These are phyloP conservation scores for Aspergillus nidulans DNA, from an alignment of 495 filamentous ascomycete genomes.

Conservation along the genomic window DNA sequence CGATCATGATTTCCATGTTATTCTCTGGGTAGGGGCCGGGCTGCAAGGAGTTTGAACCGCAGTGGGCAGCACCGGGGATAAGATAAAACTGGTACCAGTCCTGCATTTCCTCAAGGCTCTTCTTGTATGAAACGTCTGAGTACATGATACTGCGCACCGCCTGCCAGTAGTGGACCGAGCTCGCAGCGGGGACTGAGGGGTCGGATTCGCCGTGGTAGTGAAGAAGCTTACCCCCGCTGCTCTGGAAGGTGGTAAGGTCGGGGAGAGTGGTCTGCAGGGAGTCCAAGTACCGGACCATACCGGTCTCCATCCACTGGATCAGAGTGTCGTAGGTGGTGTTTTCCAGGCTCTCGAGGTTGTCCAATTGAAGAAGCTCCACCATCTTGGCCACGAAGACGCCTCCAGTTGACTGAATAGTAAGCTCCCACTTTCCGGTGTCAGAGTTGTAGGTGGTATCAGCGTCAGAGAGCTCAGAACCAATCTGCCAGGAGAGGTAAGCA, in stretches of 20 bases:
- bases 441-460: slow-evolving; percentile 22
- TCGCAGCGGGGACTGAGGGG: slow-evolving; percentile 41
- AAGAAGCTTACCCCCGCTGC: slow-evolving; percentile 43
- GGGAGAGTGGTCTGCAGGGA: slow-evolving; percentile 34
- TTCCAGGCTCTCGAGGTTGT: slow-evolving; percentile 30
- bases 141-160: slow-evolving; percentile 49
- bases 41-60: slow-evolving; percentile 40
- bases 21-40: slow-evolving; percentile 44
- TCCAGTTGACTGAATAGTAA: slow-evolving; percentile 21
- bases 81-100: slow-evolving; percentile 53
- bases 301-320: slow-evolving; percentile 39
- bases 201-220: slow-evolving; percentile 53
- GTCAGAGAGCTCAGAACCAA: slow-evolving; percentile 27
- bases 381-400: slow-evolving; percentile 26
- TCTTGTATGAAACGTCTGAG: slow-evolving; percentile 24
- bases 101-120: slow-evolving; percentile 34
- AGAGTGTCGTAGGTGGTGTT: slow-evolving; percentile 48
- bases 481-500: slow-evolving; percentile 32
- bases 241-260: slow-evolving; percentile 40
- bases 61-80: slow-evolving; percentile 49
- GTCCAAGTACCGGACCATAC: slow-evolving; percentile 26
- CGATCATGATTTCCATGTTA: slow-evolving; percentile 42
- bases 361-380: slow-evolving; percentile 22
- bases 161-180: slow-evolving; percentile 49
- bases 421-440: slow-evolving; percentile 17